Base-by-base conservation (phyloP, 352 stramenopile species). In the Phytopythium delawarense region DNA sequence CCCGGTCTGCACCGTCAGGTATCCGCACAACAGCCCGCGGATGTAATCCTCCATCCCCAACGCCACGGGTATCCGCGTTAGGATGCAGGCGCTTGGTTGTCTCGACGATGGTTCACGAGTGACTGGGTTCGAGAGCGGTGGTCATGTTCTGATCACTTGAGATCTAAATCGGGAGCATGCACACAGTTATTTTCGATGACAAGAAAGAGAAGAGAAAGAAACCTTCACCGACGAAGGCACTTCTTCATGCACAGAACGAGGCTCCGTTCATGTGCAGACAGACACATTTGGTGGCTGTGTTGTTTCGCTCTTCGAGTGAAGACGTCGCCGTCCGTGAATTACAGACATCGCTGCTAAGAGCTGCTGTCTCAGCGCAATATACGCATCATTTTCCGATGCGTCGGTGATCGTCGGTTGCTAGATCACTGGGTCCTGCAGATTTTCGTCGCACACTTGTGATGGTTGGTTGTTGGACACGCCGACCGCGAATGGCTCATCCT, bases 41-140 rank as follows among this genome's bases (percentile, higher is more conserved):
- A 91, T 88, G 67, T 91, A 91, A 59, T 91, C 79, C 45, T 91
- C 81, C 79, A 89, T 88, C n/a, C 2, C 11, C 20, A 20, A 21
- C 3, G 32, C 2, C 25, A 25, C 18, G 15, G 16, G 40, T 46
- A 4, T 21, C 5, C 15, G 21, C 40, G 40, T 23, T 1, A 2
- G 15, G 40, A 45, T 45, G 16, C 4, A 46, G 16, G 18, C 15
- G 0, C 40, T 21, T 46, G 2, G 40, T 12, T 46, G 40, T 49
- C 44, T 30, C 25, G 44, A 49, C 9, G 9, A 16, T 11, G 20
- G 4, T 49, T 12, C 44, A 9, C 25, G 44, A 49, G 40, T 46
- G 40, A 21, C 6, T 8, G 40, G 7, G 11, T 44, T 44, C 13
- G 37, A 20, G 13, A 3, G 13, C 2, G 7, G 5, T 21, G 39